These are phyloP conservation scores for Globisporangium radiosum DNA, from an alignment of 352 stramenopile species.

Conservation along the genomic window DNA sequence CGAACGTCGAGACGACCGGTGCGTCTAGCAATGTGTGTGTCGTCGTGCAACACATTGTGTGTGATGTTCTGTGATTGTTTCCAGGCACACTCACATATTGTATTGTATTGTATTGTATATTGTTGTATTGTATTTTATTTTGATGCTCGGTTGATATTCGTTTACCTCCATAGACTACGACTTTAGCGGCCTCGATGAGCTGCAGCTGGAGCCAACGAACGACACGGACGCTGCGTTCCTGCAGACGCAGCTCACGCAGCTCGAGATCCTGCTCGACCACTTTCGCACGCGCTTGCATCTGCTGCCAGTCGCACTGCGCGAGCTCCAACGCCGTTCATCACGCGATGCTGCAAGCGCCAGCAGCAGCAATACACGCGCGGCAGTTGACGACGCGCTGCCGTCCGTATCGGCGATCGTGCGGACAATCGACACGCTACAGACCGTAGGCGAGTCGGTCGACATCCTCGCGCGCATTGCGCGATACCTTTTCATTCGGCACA, in stretches of 20 bases:
- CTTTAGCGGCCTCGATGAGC: conserved; percentile 12
- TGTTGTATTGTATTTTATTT: too few relatives aligned
- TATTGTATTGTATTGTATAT: too few relatives aligned
- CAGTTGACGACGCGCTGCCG: not conserved
- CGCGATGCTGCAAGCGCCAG: not conserved
- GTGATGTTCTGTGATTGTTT: too few relatives aligned
- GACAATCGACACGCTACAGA: conserved; percentile 47
- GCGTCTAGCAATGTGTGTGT: not conserved
- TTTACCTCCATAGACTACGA: conserved; percentile 12
- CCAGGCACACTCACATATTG: too few relatives aligned
- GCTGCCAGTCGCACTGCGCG: conserved; percentile 36
- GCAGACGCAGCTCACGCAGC: conserved; percentile 43
- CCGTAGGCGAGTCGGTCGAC: conserved; percentile 42
- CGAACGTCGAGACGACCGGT: conserved; percentile 37
- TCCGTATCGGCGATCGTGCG: conserved; percentile 25
- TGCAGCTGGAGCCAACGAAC: conserved; percentile 7
- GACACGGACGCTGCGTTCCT: conserved; percentile 25
- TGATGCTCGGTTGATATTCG: not conserved
- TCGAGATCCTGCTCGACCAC: conserved; percentile 35
- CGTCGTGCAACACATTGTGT: too few relatives aligned
- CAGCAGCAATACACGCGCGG: too few relatives aligned
- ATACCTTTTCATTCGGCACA: conserved; percentile 44
- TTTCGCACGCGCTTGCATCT: conserved; percentile 44
- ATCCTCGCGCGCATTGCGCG: conserved; percentile 41
- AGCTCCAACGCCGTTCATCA: conserved; percentile 14